Percentiles rank a stretch among this genome's conserved stretches.
Evolutionary conservation across 2,329 filamentous ascomycete species (phyloP).

Genomic region (Fusarium lyarnte): DNA sequence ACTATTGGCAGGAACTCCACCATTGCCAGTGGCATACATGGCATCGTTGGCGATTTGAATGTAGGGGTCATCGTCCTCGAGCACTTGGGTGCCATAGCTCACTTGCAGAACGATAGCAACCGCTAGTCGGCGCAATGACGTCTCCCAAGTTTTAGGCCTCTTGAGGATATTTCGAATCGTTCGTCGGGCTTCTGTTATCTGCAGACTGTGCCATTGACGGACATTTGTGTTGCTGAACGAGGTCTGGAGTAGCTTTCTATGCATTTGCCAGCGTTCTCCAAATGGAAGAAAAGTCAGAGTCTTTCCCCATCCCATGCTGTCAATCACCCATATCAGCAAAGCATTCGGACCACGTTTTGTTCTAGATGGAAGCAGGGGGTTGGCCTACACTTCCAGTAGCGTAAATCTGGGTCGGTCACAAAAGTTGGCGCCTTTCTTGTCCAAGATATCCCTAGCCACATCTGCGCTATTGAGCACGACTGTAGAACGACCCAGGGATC

Average conservation of each 20-base stretch:
- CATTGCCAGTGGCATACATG: conserved; percentile 46
- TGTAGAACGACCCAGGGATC: conserved; percentile 45
- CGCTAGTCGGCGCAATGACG: conserved; percentile 43
- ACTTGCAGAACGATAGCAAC: conserved; percentile 47
- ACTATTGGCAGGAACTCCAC: conserved; percentile 45
- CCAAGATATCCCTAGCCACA: conserved; percentile 54
- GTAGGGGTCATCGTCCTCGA: conserved; percentile 44
- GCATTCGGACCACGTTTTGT: not conserved
- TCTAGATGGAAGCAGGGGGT: not conserved
- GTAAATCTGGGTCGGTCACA: conserved; percentile 56
- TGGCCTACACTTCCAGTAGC: conserved; percentile 47
- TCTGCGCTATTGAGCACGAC: conserved; percentile 42
- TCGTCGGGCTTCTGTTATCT: conserved; percentile 35
- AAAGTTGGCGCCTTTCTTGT: conserved; percentile 56
- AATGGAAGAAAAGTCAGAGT: conserved; percentile 58
- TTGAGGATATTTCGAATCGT: conserved; percentile 36
- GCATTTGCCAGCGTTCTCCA: conserved; percentile 53
- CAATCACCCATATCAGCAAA: not conserved
- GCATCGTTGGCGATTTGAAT: conserved; percentile 46
- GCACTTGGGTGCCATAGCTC: conserved; percentile 46
- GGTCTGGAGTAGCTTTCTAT: conserved; percentile 55
- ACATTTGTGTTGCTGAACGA: conserved; percentile 52
- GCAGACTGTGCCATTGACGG: conserved; percentile 40
- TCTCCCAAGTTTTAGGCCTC: conserved; percentile 38
- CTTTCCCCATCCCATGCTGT: conserved; percentile 56